Conservation (phyloP, 164 flowering plant species). For the Aristolochia fimbriata region DNA sequence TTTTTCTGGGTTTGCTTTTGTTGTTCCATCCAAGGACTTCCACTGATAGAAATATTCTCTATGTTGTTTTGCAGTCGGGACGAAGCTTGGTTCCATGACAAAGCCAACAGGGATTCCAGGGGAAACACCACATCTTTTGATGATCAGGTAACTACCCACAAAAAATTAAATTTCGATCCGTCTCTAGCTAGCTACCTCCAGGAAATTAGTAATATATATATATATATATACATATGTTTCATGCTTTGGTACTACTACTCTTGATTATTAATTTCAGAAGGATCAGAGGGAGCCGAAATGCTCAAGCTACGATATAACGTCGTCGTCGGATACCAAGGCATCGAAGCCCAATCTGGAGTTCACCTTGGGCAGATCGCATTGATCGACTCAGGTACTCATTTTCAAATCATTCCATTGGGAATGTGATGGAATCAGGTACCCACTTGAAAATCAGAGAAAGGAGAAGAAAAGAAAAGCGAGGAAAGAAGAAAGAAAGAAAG, state of each 20-base stretch:
- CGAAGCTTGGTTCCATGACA: constrained; percentile 84
- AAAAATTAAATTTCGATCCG: too few relatives aligned
- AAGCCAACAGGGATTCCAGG: constrained; percentile 43
- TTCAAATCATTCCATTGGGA: constrained; percentile 38
- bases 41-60: constrained; percentile 49
- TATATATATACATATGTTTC: too few relatives aligned
- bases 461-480: constrained; percentile 8
- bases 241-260: too few relatives aligned
- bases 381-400: constrained; percentile 38
- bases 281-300: constrained; percentile 52
- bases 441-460: constrained; percentile 35
- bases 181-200: too few relatives aligned
- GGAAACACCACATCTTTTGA: constrained; percentile 40
- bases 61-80: constrained; percentile 52
- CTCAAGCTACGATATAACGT: constrained; percentile 44
- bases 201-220: too few relatives aligned
- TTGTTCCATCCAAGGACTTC: constrained; percentile 53
- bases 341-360: constrained; percentile 83
- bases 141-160: constrained; percentile 43
- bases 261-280: constrained; percentile 7
- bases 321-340: constrained; percentile 53
- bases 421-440: constrained; percentile 52
- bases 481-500: constrained; percentile 19
- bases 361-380: constrained; percentile 74
- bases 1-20: constrained; percentile 28